Evolutionary conservation across 495 filamentous ascomycete genomes (phyloP).

Genomic region (Hypoxylon cercidicola): DNA sequence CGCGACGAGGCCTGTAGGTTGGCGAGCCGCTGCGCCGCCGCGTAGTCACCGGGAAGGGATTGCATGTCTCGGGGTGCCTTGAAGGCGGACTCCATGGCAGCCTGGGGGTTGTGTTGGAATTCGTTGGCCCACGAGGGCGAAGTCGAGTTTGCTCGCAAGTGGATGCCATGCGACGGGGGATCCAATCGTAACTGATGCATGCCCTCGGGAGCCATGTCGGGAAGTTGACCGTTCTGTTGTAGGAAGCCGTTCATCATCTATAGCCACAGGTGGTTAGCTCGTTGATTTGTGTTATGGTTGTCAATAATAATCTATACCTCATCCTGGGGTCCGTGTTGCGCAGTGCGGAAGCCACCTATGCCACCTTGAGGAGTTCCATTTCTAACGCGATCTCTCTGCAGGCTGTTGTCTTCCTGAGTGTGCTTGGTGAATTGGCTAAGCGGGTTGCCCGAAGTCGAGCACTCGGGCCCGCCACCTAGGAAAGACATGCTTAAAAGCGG

Average conservation of each 20-base stretch:
- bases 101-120: conserved; percentile 70
- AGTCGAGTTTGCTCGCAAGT: conserved; percentile 65
- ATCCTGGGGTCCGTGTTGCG: conserved; percentile 54
- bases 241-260: conserved; percentile 96
- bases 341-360: conserved; percentile 56
- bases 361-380: conserved; percentile 68
- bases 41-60: conserved; percentile 85
- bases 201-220: conserved; percentile 56
- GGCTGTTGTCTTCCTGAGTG: conserved; percentile 90
- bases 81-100: conserved; percentile 83
- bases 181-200: conserved; percentile 54
- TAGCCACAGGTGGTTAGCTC: conserved; percentile 25
- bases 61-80: conserved; percentile 67
- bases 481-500: conserved; percentile 77
- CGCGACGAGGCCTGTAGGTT: conserved; percentile 64
- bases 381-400: conserved; percentile 88
- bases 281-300: background rate
- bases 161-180: conserved; percentile 56
- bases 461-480: conserved; percentile 87
- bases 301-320: conserved; percentile 50
- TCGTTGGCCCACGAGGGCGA: conserved; percentile 66
- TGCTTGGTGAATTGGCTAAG: conserved; percentile 97
- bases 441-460: conserved; percentile 95
- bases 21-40: conserved; percentile 76
- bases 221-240: conserved; percentile 68